Base-by-base conservation (phyloP, 257 asterid species). In the Fraxinus excelsior region DNA sequence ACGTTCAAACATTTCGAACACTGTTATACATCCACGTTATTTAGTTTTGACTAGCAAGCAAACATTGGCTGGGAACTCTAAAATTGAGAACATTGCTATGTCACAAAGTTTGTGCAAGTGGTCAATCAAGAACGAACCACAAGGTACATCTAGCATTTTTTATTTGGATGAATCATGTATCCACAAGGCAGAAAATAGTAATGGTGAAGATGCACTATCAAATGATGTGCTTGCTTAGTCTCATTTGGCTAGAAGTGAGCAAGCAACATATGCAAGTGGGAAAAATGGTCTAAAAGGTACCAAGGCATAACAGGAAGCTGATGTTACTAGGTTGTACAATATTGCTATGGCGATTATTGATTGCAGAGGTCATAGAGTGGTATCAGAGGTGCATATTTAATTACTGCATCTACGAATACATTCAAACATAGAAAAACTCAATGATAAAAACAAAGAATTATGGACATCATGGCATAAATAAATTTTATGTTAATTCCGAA, bases 331-430 rank as follows among this genome's bases (percentile, higher is more conserved):
- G 64, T 82, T 96, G 64, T 93, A 90, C 89, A 93, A 89, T 86
- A 97, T 96, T 79, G 98, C 96, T 35, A 93, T 96, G 98, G 94
- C 94, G 65, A 91, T 93, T 74, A 90, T 96, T 76, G 99, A 96
- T 87, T 96, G 90, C 81, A 90, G 96, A 86, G 99, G 99, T 73
- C 97, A 93, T 76, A 89, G 99, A 78, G 94, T 93, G 71, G 94
- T 96, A 35, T 98, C 99, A 18, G 97, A 93, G 97, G 99, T 93
- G 77, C 29, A 60, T 26, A 37, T 58, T 66, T 75, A 42, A 40
- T 28, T 19, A 32, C 6, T 3, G 35, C 35, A 32, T 32, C 35
- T 32, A 4, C 6, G 35, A 32, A 32, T 32, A 32, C 35, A 4
- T 32, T 32, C 6, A 3, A 3, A 32, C 35, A 32, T 32, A 26